Evolutionary conservation across 2,329 filamentous ascomycete species (phyloP).

Genomic region (Aspergillus ibericus): DNA sequence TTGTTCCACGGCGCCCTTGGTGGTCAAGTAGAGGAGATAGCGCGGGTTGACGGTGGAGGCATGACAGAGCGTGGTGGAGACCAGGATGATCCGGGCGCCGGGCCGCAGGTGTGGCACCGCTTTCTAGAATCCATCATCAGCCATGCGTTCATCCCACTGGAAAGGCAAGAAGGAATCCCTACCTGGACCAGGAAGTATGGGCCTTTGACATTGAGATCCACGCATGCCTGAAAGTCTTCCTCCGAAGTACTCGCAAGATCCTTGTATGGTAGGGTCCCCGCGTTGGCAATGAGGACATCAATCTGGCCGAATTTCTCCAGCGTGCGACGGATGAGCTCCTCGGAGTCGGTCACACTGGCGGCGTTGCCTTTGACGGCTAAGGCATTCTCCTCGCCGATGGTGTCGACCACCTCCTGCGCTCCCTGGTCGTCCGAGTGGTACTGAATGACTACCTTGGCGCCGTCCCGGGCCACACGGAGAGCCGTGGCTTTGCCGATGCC

Average conservation of each 20-base stretch:
- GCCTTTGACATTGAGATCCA: constrained; percentile 58
- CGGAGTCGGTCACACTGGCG: constrained; percentile 46
- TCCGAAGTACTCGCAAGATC: constrained; percentile 51
- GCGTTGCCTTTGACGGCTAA: constrained; percentile 58
- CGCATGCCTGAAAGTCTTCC: constrained; percentile 50
- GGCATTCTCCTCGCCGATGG: constrained; percentile 47
- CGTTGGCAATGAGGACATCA: constrained; percentile 59
- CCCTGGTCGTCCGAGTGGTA: constrained; percentile 58
- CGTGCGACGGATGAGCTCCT: constrained; percentile 49
- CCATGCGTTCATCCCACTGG: not conserved
- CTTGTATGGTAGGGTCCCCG: constrained; percentile 51
- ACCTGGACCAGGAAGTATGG: constrained; percentile 49
- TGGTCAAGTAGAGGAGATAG: constrained; percentile 54
- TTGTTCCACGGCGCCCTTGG: constrained; percentile 61
- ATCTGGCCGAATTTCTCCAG: constrained; percentile 54
- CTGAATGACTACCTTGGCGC: constrained; percentile 49
- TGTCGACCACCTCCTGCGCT: constrained; percentile 54
- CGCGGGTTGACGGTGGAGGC: constrained; percentile 41
- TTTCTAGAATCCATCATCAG: constrained; percentile 22
- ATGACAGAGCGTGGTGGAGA: constrained; percentile 48
- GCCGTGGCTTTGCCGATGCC: constrained; percentile 41
- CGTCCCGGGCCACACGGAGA: constrained; percentile 34
- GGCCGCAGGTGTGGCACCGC: constrained; percentile 50
- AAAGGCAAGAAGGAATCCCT: too few species aligned
- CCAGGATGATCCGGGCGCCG: constrained; percentile 51